Base-by-base conservation (phyloP, 179 eudicot genomes). In the Spergularia azorica region DNA sequence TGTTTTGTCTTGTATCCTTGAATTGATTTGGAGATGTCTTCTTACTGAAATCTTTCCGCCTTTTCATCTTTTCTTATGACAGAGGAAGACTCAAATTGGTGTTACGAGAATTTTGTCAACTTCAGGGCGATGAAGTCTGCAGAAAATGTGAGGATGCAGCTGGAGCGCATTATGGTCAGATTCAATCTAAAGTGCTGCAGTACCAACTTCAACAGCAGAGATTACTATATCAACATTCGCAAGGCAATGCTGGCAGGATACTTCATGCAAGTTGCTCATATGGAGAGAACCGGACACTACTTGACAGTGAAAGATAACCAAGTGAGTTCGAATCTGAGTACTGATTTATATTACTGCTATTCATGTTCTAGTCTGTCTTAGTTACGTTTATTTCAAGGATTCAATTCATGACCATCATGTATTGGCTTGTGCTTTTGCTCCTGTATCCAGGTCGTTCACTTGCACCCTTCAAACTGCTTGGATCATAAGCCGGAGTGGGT, bases 401-500 rank as follows among this genome's bases (percentile, higher is more conserved):
- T 61, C 58, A 48, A 41, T 9, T 70, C 38, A 50, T 51, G 59
- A 26, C 62, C 21, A 26, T 15, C 4, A 8, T 14, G 52, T 11
- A 50, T 60, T 38, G 54, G 8, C n/a, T 6, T 48, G 58, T 41
- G 11, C 11, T 50, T 17, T 60, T 21, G 20, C 18, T 14, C 21
- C 21, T 51, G 21, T n/a, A 14, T 66, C 67, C 80, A 95, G 99
- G 92, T 86, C 67, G 99, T 95, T 79, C 93, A 93, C 75, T 85
- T 95, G 79, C 99, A 95, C 81, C 99, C 98, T 55, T 95, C 99
- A 71, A 93, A 93, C 86, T 90, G 97, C 81, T 83, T 95, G 79
- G 99, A 93, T 71, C 99, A 95, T 78, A 95, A 95, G 85, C 97
- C 99, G 9, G 99, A 95, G 80, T 95, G 99, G 99, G 97, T 95